These are phyloP conservation scores for Entomortierella beljakovae DNA, from an alignment of 192 early-diverging fungal genomes.

Conservation along the genomic window DNA sequence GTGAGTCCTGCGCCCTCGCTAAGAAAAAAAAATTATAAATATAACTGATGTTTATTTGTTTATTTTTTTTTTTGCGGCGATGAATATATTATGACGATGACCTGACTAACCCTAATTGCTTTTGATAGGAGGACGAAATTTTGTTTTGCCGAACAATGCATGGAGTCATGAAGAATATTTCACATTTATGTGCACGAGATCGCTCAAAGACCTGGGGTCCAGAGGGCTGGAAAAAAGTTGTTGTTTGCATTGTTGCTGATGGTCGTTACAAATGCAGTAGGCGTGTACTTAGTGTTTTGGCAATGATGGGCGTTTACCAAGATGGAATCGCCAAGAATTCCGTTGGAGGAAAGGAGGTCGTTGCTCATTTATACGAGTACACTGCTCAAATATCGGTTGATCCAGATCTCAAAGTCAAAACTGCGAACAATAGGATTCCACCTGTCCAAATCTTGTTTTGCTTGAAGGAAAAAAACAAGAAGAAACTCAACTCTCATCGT, in stretches of 20 bases:
- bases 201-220: constrained; percentile 75
- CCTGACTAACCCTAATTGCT: background rate
- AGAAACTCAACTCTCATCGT: constrained; percentile 72
- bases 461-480: constrained; percentile 80
- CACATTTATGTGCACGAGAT: constrained; percentile 72
- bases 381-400: constrained; percentile 70
- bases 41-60: background rate
- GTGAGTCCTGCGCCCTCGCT: constrained; percentile 23
- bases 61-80: background rate
- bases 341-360: constrained; percentile 72
- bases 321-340: constrained; percentile 74
- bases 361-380: constrained; percentile 78
- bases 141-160: constrained; percentile 92
- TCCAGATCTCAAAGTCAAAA: constrained; percentile 62
- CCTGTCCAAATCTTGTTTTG: constrained; percentile 84
- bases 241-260: constrained; percentile 83
- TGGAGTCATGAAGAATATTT: constrained; percentile 90
- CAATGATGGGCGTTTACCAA: constrained; percentile 83
- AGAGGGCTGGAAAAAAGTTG: constrained; percentile 84
- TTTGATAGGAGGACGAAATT: constrained; percentile 82
- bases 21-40: no score
- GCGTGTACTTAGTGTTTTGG: constrained; percentile 72
- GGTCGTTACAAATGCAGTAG: constrained; percentile 77
- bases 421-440: constrained; percentile 60
- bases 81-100: background rate